Percentiles rank a stretch among this genome's conserved stretches.
phyloP scores from a whole-genome alignment of 2,329 filamentous ascomycete species.

The Didymella glomerata region DNA sequence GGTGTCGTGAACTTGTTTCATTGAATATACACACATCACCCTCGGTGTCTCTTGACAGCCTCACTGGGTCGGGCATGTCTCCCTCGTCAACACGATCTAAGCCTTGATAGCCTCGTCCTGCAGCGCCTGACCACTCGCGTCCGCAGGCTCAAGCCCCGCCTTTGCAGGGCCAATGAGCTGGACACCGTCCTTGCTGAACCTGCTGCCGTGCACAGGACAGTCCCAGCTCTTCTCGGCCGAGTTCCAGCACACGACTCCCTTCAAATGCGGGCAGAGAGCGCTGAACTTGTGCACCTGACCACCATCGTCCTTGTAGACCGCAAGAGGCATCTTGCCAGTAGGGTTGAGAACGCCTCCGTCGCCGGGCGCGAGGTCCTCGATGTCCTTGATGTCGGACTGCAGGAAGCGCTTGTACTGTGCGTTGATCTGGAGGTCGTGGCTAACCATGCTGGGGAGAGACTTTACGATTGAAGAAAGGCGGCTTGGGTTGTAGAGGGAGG shows the following conservation, averaged over 20 bases:
- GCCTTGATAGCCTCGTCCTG: constrained; percentile 31
- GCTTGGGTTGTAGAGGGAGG: constrained; percentile 60
- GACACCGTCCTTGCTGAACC: constrained; percentile 55
- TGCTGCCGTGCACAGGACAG: constrained; percentile 59
- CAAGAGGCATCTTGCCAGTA: constrained; percentile 58
- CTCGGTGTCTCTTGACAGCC: not conserved
- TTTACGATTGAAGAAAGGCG: constrained; percentile 57
- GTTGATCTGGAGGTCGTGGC: constrained; percentile 65
- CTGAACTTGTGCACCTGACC: constrained; percentile 62
- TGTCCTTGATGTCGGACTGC: constrained; percentile 64
- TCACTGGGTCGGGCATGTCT: not conserved
- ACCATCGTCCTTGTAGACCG: constrained; percentile 65
- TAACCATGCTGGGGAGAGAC: constrained; percentile 56
- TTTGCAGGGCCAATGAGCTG: constrained; percentile 55
- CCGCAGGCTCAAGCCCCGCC: constrained; percentile 45
- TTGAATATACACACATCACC: not conserved
- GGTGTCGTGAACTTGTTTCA: not conserved
- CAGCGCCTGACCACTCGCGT: constrained; percentile 38
- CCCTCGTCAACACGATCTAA: not conserved
- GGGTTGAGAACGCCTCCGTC: constrained; percentile 63
- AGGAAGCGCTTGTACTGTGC: constrained; percentile 64
- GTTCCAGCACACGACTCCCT: constrained; percentile 67
- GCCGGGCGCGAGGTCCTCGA: constrained; percentile 62
- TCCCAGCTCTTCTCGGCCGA: constrained; percentile 52
- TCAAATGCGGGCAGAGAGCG: constrained; percentile 65